Conservation (phyloP, 495 filamentous ascomycete genomes). For the Patellaria atrata region DNA sequence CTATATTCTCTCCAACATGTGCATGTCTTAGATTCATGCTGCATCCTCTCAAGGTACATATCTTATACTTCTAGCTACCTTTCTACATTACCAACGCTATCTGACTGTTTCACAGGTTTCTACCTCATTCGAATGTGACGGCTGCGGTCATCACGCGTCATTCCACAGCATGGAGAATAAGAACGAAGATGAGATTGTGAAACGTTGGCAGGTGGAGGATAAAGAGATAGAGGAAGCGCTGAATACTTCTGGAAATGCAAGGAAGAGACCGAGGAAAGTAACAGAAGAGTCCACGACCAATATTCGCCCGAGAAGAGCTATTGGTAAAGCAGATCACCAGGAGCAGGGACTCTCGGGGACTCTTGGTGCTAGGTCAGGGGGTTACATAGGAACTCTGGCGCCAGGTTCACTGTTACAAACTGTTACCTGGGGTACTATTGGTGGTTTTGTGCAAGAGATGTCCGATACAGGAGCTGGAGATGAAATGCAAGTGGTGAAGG, state of each 20-base stretch:
- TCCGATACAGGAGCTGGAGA: no score
- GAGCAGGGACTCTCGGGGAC: no score
- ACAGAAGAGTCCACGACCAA: no score
- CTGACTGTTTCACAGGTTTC: slow-evolving; percentile 19
- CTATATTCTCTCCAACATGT: slow-evolving; percentile 32
- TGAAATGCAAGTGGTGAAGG: no score
- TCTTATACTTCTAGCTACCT: background rate
- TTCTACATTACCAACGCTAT: background rate
- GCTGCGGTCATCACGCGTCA: slow-evolving; percentile 39
- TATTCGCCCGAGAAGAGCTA: no score
- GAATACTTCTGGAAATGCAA: background rate
- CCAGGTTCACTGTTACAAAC: no score
- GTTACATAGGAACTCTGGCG: no score
- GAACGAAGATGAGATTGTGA: slow-evolving; percentile 32
- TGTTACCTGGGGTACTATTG: no score
- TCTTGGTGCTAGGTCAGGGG: no score
- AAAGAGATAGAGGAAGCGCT: slow-evolving; percentile 10
- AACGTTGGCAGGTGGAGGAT: slow-evolving; percentile 28
- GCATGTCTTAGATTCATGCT: slow-evolving; percentile 44
- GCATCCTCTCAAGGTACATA: slow-evolving; percentile 37
- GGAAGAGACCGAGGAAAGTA: slow-evolving; percentile 10
- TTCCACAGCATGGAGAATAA: slow-evolving; percentile 40
- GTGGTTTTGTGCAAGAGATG: no score
- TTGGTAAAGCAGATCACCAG: no score
- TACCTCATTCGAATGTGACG: slow-evolving; percentile 39